A percentile compares a stretch with the other conserved stretches of the same genome.
phyloP scores from a whole-genome alignment of 2,329 filamentous ascomycete genomes.

The Myriosclerotinia scirpicola region DNA sequence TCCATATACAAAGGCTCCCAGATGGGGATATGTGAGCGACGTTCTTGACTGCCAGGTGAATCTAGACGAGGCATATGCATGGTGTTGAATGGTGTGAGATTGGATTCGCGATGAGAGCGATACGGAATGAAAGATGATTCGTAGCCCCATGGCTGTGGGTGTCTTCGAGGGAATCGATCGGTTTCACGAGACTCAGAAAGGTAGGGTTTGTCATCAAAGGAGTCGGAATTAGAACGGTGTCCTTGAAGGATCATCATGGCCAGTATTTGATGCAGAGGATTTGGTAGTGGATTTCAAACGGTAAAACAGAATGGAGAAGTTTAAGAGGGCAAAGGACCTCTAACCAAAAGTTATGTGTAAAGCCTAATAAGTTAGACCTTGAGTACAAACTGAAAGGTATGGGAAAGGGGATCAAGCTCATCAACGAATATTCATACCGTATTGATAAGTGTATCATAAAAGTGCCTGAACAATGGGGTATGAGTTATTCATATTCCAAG shows the following conservation, averaged over 20 bases:
- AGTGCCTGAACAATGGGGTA: background rate
- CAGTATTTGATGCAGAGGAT: background rate
- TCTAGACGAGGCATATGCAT: conserved; percentile 17
- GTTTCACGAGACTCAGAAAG: background rate
- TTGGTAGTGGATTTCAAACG: background rate
- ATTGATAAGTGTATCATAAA: background rate
- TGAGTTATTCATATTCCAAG: background rate
- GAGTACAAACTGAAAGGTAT: background rate
- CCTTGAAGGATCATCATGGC: conserved; percentile 21
- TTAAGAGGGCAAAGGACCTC: too few relatives aligned
- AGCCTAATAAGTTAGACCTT: background rate
- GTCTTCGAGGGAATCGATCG: background rate
- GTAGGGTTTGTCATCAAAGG: background rate
- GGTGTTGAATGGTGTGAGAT: conserved; percentile 15
- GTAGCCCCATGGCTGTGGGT: background rate
- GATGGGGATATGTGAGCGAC: conserved; percentile 4
- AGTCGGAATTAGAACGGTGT: conserved; percentile 8
- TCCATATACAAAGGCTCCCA: conserved; percentile 20
- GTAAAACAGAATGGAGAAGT: background rate
- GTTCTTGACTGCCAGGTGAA: conserved; percentile 6
- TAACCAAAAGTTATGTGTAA: background rate
- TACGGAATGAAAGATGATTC: background rate
- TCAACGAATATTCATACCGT: background rate
- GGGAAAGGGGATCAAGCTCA: background rate
- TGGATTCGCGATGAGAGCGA: background rate